phyloP scores from a whole-genome alignment of 768 basidiomycete genomes.

The Favolaschia claudopus region DNA sequence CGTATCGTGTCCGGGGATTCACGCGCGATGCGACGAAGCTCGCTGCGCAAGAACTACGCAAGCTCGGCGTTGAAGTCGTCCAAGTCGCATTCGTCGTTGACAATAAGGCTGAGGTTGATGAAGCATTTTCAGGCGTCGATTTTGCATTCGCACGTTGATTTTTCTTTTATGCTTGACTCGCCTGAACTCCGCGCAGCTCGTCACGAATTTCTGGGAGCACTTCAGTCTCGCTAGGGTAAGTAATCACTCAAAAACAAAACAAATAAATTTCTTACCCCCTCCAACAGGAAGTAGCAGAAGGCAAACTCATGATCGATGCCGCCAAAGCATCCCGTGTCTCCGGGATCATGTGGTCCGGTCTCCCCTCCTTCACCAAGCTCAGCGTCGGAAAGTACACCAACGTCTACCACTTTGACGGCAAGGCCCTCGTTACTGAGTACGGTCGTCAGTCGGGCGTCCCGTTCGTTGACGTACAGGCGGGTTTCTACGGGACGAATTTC shows the following conservation, averaged over 20 bases:
- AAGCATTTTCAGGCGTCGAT: background rate
- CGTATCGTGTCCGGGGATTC: conserved; percentile 18
- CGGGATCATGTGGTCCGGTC: conserved; percentile 1
- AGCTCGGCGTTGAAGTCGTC: conserved; percentile 11
- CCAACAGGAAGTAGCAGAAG: conserved; percentile 2
- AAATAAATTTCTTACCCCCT: too few relatives aligned
- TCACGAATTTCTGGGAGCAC: conserved; percentile 8
- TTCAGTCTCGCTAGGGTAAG: background rate
- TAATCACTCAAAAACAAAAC: background rate
- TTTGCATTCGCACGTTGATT: conserved; percentile 1
- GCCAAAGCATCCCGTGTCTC: background rate
- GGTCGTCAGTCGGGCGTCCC: background rate
- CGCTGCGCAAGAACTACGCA: conserved; percentile 1
- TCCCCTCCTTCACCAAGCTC: background rate
- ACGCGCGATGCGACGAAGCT: conserved; percentile 12
- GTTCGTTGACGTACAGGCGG: background rate
- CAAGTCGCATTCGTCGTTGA: background rate
- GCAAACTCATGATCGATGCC: conserved; percentile 1
- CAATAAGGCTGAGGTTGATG: background rate
- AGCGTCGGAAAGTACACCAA: background rate
- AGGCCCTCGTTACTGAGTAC: background rate
- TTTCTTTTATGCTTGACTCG: background rate
- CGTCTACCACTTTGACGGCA: background rate
- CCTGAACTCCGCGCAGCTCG: background rate
- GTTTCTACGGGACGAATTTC: too few relatives aligned